Percentiles rank a stretch among this genome's conserved stretches.
Conservation (phyloP, 805 yeast species). For the Wickerhamomyces sydowiorum region DNA sequence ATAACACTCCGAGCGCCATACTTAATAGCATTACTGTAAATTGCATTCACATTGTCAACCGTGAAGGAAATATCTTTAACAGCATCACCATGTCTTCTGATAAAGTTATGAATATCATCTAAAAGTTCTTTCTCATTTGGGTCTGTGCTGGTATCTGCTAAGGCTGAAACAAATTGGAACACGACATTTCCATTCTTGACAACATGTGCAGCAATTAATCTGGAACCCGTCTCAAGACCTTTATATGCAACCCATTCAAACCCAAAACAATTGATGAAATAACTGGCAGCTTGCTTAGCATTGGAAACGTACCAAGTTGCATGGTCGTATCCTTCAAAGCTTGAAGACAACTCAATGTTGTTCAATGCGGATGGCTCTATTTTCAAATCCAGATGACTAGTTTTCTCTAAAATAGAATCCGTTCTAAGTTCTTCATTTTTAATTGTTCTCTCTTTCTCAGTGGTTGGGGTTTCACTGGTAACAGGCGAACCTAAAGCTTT, state of each 20-base stretch:
- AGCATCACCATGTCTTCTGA: conserved; percentile 66
- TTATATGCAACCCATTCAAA: conserved; percentile 55
- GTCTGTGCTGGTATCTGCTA: conserved; percentile 22
- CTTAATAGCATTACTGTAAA: conserved; percentile 39
- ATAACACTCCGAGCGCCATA: conserved; percentile 45
- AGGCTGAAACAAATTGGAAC: conserved; percentile 39
- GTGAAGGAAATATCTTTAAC: conserved; percentile 70
- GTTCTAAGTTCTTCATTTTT: neutral
- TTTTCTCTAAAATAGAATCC: too few relatives aligned
- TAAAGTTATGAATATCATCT: conserved; percentile 38
- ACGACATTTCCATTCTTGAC: conserved; percentile 49
- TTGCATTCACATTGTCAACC: conserved; percentile 45
- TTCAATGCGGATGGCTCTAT: neutral
- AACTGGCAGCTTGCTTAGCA: conserved; percentile 56
- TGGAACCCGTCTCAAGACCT: conserved; percentile 67
- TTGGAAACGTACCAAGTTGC: conserved; percentile 71
- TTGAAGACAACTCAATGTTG: neutral
- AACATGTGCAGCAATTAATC: conserved; percentile 51
- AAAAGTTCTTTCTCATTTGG: conserved; percentile 13
- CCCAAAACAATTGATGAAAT: conserved; percentile 52
- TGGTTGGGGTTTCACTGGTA: too few relatives aligned
- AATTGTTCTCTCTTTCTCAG: too few relatives aligned
- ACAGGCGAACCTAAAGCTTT: too few relatives aligned
- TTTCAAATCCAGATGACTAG: too few relatives aligned
- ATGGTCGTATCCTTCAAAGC: conserved; percentile 48